These are phyloP conservation scores for Pseudocercospora musae DNA, from an alignment of 2,329 filamentous ascomycete species.

Conservation along the genomic window DNA sequence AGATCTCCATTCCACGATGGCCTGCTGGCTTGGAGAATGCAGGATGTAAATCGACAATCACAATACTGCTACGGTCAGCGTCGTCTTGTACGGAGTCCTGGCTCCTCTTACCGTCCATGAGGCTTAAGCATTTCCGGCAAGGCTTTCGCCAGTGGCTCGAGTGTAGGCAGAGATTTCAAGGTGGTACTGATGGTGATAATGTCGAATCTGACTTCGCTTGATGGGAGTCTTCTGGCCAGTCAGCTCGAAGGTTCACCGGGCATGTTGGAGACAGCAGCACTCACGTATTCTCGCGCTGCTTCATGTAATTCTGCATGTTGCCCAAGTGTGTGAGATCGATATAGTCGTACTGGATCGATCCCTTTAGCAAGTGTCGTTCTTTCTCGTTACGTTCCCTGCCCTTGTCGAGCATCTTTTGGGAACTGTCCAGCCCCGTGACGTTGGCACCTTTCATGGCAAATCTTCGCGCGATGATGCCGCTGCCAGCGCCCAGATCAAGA, in stretches of 20 bases:
- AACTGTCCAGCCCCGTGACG: constrained; percentile 48
- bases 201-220: constrained; percentile 39
- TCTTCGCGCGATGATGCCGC: constrained; percentile 49
- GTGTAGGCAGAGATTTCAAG: constrained; percentile 47
- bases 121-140: constrained; percentile 43
- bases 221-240: too few relatives aligned
- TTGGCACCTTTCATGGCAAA: constrained; percentile 38
- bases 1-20: constrained; percentile 41
- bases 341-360: too few relatives aligned
- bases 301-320: constrained; percentile 34
- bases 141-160: constrained; percentile 43
- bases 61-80: constrained; percentile 36
- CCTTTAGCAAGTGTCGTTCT: too few relatives aligned
- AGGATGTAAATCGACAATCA: constrained; percentile 44
- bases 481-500: constrained; percentile 51
- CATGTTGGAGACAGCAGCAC: neutral
- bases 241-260: too few relatives aligned
- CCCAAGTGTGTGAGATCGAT: neutral
- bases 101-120: constrained; percentile 28
- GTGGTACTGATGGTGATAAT: constrained; percentile 48
- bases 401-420: constrained; percentile 40
- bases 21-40: constrained; percentile 49
- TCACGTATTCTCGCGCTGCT: constrained; percentile 6
- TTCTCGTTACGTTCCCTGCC: constrained; percentile 29
- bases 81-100: neutral